These are phyloP conservation scores for Kuraishia piskuri DNA, from an alignment of 805 yeast species.

Conservation along the genomic window DNA sequence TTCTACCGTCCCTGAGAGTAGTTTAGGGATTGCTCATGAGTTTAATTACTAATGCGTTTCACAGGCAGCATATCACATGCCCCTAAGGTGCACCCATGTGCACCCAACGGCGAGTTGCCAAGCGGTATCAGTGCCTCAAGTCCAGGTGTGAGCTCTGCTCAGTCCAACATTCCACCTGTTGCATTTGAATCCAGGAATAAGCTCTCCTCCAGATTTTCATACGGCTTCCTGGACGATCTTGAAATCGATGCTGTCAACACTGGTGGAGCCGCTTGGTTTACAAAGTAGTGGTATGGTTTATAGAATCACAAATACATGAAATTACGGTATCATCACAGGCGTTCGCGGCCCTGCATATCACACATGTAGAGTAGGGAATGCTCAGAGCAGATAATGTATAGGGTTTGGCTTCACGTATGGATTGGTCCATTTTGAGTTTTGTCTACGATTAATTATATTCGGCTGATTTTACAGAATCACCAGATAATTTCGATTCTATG, in stretches of 20 bases:
- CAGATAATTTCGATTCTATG: background rate
- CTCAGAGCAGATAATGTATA: too few species aligned
- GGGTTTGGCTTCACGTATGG: too few species aligned
- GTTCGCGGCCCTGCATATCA: background rate
- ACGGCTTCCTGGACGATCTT: slow-evolving; percentile 45
- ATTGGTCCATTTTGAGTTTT: too few species aligned
- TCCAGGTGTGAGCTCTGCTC: background rate
- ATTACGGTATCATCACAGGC: background rate
- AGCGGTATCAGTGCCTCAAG: background rate
- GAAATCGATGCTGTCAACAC: slow-evolving; percentile 73
- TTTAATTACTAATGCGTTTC: too few species aligned
- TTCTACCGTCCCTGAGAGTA: too few species aligned
- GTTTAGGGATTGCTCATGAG: too few species aligned
- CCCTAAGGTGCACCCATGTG: background rate
- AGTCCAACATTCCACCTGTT: slow-evolving; percentile 7
- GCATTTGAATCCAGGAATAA: slow-evolving; percentile 45
- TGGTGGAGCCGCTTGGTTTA: slow-evolving; percentile 65
- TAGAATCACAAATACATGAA: too few species aligned
- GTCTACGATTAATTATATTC: too few species aligned
- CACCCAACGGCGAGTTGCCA: background rate
- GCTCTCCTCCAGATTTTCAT: slow-evolving; percentile 70
- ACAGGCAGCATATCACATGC: background rate
- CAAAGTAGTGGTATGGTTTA: background rate
- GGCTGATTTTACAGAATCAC: background rate
- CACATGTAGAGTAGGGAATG: background rate